A percentile compares a stretch with the other conserved stretches of the same genome.
These are phyloP conservation scores for Handroanthus guayacan DNA, from an alignment of 257 asterid genomes.

Conservation along the genomic window DNA sequence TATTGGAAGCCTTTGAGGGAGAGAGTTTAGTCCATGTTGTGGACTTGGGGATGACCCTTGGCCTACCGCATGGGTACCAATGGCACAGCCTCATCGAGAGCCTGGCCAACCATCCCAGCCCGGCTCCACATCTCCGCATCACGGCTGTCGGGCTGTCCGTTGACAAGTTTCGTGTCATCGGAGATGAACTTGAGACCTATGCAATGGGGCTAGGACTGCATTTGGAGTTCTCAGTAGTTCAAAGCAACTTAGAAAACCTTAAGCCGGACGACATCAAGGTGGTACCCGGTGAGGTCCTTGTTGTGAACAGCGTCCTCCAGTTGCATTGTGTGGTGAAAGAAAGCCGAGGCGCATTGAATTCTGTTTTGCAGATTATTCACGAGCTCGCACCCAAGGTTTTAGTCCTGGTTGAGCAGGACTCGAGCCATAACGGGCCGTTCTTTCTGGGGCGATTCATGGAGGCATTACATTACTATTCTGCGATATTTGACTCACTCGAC, in stretches of 20 bases:
- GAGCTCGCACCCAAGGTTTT: slow-evolving; percentile 68
- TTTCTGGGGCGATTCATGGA: slow-evolving; percentile 87
- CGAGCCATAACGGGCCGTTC: slow-evolving; percentile 88
- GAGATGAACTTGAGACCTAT: slow-evolving; percentile 61
- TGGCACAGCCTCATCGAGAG: slow-evolving; percentile 67
- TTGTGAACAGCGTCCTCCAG: slow-evolving; percentile 72
- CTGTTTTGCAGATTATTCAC: slow-evolving; percentile 64
- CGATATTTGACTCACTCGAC: slow-evolving; percentile 79
- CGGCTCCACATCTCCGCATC: slow-evolving; percentile 53
- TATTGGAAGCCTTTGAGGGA: slow-evolving; percentile 95
- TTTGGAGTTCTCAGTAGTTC: slow-evolving; percentile 59
- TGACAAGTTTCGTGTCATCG: slow-evolving; percentile 49
- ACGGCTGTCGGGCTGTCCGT: slow-evolving; percentile 63
- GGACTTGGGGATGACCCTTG: slow-evolving; percentile 82
- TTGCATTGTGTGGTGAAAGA: slow-evolving; percentile 88
- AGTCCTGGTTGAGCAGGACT: slow-evolving; percentile 81
- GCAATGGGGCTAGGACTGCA: slow-evolving; percentile 53
- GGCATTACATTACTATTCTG: slow-evolving; percentile 78
- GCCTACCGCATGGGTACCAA: slow-evolving; percentile 72
- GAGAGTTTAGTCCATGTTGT: slow-evolving; percentile 83
- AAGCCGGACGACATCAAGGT: slow-evolving; percentile 54
- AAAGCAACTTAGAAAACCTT: slow-evolving; percentile 65
- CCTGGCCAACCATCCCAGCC: slow-evolving; percentile 53
- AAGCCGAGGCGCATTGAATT: slow-evolving; percentile 77
- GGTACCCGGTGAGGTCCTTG: slow-evolving; percentile 59